These are phyloP conservation scores for Ustilago nuda DNA, from an alignment of 1,284 basidiomycete species.

Conservation along the genomic window DNA sequence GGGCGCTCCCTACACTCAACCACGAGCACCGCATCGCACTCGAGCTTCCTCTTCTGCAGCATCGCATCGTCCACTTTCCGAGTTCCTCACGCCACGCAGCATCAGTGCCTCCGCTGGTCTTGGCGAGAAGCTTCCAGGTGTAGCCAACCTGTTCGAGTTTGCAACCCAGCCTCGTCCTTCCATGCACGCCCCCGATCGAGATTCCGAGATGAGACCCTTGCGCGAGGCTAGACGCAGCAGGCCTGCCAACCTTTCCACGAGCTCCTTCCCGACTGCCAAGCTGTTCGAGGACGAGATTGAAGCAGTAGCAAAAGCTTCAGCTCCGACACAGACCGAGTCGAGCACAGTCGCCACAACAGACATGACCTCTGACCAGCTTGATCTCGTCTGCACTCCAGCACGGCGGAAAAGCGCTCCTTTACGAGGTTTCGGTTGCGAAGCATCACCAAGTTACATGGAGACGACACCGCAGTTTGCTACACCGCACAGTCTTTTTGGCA, in stretches of 20 bases:
- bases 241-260: slow-evolving; percentile 37
- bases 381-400: slow-evolving; percentile 32
- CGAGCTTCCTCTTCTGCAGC: slow-evolving; percentile 51
- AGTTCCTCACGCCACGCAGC: slow-evolving; percentile 54
- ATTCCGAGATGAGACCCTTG: slow-evolving; percentile 27
- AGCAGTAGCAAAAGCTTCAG: slow-evolving; percentile 28
- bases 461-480: slow-evolving; percentile 34
- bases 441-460: slow-evolving; percentile 11
- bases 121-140: slow-evolving; percentile 46
- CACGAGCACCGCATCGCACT: slow-evolving; percentile 29
- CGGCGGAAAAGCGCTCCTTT: slow-evolving; percentile 11
- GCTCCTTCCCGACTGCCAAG: slow-evolving; percentile 48
- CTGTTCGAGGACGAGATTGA: slow-evolving; percentile 52
- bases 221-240: slow-evolving; percentile 41
- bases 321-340: background rate
- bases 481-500: slow-evolving; percentile 38
- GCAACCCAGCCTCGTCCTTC: slow-evolving; percentile 48
- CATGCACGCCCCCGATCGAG: slow-evolving; percentile 29
- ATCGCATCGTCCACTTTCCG: slow-evolving; percentile 37
- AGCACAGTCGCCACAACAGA: slow-evolving; percentile 6
- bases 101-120: slow-evolving; percentile 49
- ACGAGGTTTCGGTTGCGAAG: slow-evolving; percentile 16
- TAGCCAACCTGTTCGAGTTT: slow-evolving; percentile 56
- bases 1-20: slow-evolving; percentile 8
- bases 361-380: slow-evolving; percentile 12